Conservation (phyloP, 2,329 filamentous ascomycete genomes). For the Thielaviopsis populi region DNA sequence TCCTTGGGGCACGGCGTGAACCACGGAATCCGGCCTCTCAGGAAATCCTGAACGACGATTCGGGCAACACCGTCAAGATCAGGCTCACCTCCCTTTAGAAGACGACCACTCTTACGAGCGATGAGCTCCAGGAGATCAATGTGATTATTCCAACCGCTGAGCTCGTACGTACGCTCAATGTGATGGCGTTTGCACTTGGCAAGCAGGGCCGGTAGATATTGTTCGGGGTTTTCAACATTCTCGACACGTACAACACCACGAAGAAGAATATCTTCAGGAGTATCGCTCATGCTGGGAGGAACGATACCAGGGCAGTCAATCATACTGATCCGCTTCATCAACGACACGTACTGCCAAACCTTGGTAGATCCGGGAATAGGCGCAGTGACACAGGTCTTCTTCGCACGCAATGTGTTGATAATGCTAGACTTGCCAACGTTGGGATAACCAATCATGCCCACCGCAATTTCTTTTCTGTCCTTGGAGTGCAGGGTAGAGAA, state of each 20-base stretch:
- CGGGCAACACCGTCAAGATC: conserved; percentile 92
- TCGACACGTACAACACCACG: conserved; percentile 87
- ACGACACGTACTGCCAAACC: conserved; percentile 92
- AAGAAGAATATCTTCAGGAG: conserved; percentile 73
- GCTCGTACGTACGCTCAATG: conserved; percentile 81
- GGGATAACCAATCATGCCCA: conserved; percentile 62
- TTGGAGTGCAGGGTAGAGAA: conserved; percentile 72
- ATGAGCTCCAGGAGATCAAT: conserved; percentile 76
- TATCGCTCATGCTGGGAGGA: conserved; percentile 71
- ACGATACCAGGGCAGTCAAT: conserved; percentile 97
- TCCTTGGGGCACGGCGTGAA: conserved; percentile 62
- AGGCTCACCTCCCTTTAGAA: conserved; percentile 85
- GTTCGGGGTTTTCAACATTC: conserved; percentile 89
- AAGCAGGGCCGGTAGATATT: conserved; percentile 80
- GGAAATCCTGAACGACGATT: conserved; percentile 92
- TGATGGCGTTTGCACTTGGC: conserved; percentile 70
- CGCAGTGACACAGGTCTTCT: conserved; percentile 85
- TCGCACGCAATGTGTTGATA: conserved; percentile 89
- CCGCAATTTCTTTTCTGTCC: conserved; percentile 85
- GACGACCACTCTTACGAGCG: conserved; percentile 69
- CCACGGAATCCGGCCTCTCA: conserved; percentile 92
- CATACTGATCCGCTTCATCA: conserved; percentile 80
- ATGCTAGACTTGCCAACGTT: conserved; percentile 95
- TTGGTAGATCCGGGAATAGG: conserved; percentile 79
- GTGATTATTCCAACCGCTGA: conserved; percentile 62